Base-by-base conservation (phyloP, 805 yeast species). In the Kluyveromyces aestuarii region DNA sequence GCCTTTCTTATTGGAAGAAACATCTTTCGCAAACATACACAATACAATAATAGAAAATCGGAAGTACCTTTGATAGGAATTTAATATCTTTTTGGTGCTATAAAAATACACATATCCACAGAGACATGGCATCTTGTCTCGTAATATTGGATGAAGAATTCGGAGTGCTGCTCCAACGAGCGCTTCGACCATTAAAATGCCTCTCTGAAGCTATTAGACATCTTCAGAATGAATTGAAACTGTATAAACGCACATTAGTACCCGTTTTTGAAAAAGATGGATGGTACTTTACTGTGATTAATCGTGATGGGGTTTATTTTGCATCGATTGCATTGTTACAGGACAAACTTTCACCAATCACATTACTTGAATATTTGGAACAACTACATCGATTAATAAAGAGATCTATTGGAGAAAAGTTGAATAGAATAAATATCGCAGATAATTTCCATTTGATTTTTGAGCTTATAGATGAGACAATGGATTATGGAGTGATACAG, bases 401-500 rank as follows among this genome's bases (percentile, higher is more conserved):
- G 47, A 55, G 50, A 27, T 57, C 64, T 14, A 55, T 49, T 18
- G 59, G 53, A 33, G 44, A 54, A 18, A 30, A 55, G 18, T 63
- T 84, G 39, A 78, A 77, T 56, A 74, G 74, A 47, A 89, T 83
- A 48, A 57, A 79, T 16, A 76, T 87, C 2, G 68, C 77, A 19
- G 96, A 88, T 63, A 88, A 88, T 64, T 76, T 79, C 54, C 80
- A 82, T 35, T 70, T 88, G 44, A 76, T 88, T 8, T 84, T 83
- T 64, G 96, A 89, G 62, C 68, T 88, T n/a, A 66, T 88, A 41
- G 96, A 88, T 61, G 96, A 88, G 60, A 84, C 88, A 73, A 76
- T 87, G 79, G 96, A 89, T 64, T 84, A 77, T 64, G 96, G 96
- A 8, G 68, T 84, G n/a, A 81, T 88, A 1, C 96, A 89, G 66